These are phyloP conservation scores for Carex sylvatica DNA, from an alignment of 202 grass and related monocot species.

Conservation along the genomic window DNA sequence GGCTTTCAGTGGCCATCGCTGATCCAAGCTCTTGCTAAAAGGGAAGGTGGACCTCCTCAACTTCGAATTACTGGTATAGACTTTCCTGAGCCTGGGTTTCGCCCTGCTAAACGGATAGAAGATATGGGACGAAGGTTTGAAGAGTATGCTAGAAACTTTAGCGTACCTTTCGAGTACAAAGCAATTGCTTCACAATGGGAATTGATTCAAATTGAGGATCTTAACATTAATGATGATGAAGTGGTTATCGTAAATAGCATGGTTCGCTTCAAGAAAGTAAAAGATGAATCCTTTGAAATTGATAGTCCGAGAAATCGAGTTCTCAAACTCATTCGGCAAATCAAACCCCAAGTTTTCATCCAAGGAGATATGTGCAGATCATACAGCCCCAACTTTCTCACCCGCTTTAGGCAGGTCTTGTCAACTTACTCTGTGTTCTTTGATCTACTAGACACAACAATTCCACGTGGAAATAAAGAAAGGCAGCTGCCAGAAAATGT, in stretches of 20 bases:
- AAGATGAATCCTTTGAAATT: conserved; percentile 12
- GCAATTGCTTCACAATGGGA: conserved; percentile 58
- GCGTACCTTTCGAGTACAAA: conserved; percentile 53
- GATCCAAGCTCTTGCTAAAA: conserved; percentile 40
- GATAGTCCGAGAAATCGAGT: conserved; percentile 38
- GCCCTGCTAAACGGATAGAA: conserved; percentile 30
- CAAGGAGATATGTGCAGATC: conserved; percentile 24
- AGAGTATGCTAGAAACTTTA: conserved; percentile 58
- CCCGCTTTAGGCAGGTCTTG: conserved; percentile 35
- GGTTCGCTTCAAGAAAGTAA: background rate
- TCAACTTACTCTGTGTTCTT: conserved; percentile 37
- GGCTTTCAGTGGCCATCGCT: conserved; percentile 73
- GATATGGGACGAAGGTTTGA: conserved; percentile 27
- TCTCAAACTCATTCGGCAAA: conserved; percentile 35
- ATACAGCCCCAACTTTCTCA: conserved; percentile 30
- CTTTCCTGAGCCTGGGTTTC: conserved; percentile 41
- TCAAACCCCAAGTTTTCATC: conserved; percentile 38
- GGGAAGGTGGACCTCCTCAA: conserved; percentile 39
- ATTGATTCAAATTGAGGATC: conserved; percentile 37
- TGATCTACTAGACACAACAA: conserved; percentile 39
- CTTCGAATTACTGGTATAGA: conserved; percentile 64
- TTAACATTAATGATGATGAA: conserved; percentile 53
- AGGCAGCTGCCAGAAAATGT: conserved; percentile 31
- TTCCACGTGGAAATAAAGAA: conserved; percentile 31
- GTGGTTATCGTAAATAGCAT: conserved; percentile 53